These are phyloP conservation scores for Caloboletus firmus DNA, from an alignment of 1,284 basidiomycete genomes.

Conservation along the genomic window DNA sequence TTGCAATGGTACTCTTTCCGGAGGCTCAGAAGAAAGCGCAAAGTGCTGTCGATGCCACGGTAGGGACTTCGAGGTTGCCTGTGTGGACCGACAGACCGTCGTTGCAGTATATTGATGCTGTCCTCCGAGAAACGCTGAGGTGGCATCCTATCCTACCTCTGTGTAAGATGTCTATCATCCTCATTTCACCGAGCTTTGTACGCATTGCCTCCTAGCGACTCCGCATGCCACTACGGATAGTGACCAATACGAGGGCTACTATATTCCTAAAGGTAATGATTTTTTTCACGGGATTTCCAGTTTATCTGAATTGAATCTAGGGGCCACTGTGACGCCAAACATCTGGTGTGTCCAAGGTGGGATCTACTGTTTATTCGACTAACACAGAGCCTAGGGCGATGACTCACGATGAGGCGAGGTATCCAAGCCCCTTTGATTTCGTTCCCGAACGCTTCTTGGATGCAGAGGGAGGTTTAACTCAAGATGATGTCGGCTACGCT, in stretches of 20 bases:
- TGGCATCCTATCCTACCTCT: constrained; percentile 23
- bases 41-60: constrained; percentile 28
- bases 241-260: constrained; percentile 29
- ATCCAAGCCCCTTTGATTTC: constrained; percentile 28
- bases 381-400: constrained; percentile 24
- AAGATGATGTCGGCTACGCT: constrained; percentile 14
- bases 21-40: constrained; percentile 41
- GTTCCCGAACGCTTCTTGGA: constrained; percentile 31
- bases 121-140: constrained; percentile 25
- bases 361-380: neutral
- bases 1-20: constrained; percentile 44
- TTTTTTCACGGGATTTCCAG: neutral
- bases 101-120: constrained; percentile 23
- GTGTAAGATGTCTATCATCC: constrained; percentile 14
- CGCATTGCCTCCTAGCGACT: constrained; percentile 5
- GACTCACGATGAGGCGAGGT: constrained; percentile 24
- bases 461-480: constrained; percentile 14
- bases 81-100: constrained; percentile 18
- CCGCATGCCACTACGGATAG: constrained; percentile 21
- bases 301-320: constrained; percentile 10
- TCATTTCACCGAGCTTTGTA: neutral
- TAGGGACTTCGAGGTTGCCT: constrained; percentile 21
- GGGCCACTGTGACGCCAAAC: constrained; percentile 27
- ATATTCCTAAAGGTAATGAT: constrained; percentile 30
- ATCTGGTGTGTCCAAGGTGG: constrained; percentile 24